Percentiles rank a stretch among this genome's conserved stretches.
phyloP scores from a whole-genome alignment of 2,329 filamentous ascomycete genomes.

The Trichoderma simmonsii region DNA sequence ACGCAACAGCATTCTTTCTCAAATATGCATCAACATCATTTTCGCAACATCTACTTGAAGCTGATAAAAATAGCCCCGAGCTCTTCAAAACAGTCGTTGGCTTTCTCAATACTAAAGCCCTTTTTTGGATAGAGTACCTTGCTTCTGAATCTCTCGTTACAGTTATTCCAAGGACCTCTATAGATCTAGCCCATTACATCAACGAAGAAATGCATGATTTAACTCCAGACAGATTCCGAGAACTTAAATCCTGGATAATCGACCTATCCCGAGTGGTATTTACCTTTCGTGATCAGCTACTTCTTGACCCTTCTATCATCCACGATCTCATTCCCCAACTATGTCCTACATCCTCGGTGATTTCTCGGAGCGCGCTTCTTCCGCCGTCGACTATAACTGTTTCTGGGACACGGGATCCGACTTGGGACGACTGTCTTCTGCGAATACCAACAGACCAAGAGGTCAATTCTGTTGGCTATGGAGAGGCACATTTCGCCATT shows the following conservation, averaged over 20 bases:
- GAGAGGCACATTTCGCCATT: slow-evolving; percentile 6
- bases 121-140: slow-evolving; percentile 5
- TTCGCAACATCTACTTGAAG: not conserved
- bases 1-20: not conserved
- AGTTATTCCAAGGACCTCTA: not conserved
- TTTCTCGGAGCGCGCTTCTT: not conserved
- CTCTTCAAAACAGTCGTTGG: not conserved
- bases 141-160: not conserved
- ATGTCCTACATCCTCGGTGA: not conserved
- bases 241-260: not conserved
- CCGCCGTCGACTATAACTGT: not conserved
- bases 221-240: not conserved
- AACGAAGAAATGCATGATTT: not conserved
- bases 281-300: not conserved
- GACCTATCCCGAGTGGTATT: slow-evolving; percentile 8
- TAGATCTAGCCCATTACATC: not conserved
- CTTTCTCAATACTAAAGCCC: not conserved
- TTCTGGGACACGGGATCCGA: not conserved
- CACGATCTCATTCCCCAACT: slow-evolving; percentile 9
- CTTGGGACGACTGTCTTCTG: slow-evolving; percentile 5
- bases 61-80: not conserved
- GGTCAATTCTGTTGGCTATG: not conserved
- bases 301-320: not conserved
- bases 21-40: not conserved
- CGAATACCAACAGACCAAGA: not conserved